Evolutionary conservation across 202 grass and related monocot genomes (phyloP), one percentile per base, ranked within the genome.

Genomic region (Elaeis oleifera): DNA sequence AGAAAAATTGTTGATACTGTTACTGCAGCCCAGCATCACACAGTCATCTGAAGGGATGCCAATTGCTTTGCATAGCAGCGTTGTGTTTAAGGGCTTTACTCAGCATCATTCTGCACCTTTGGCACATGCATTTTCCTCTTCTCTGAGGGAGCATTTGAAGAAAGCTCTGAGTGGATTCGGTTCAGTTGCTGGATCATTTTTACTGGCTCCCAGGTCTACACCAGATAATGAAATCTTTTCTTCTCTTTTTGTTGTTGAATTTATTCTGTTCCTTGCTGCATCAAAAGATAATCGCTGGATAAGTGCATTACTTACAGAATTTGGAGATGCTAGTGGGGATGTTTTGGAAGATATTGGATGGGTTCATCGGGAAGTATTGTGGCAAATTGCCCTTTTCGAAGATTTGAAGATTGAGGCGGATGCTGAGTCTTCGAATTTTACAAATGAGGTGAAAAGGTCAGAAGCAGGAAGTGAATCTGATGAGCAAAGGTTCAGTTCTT

Each of bases 201-300:
- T 86, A 54, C 52, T 70, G 59, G 58, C 19, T 16, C 23, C 69
- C 22, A 61, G 62, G 18, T 9, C 48, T 59, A 69, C 73, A 49
- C 59, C 77, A 50, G 75, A 84, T 44, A 89, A 85, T 68, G 61
- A 67, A 61, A 69, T 65, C 3, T 77, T 88, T 39, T 82, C 88
- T 57, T 89, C 85, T 64, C 78, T 99, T 7, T 99, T 89, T 78
- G 75, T 89, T 78, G 82, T 99, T 78, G 94, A 99, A 71, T 99
- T 99, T 74, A 60, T 99, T 54, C 85, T 99, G 29, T 92, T 99
- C 56, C 80, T 99, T 22, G 94, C 88, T 68, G 85, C 88, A 6
- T 84, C 85, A 13, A 99, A 92, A 88, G 94, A 99, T 66, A 99
- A 89, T 52, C 84, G 94, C 39, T 99, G 88, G 94, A 99, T 99